These are phyloP conservation scores for Grifola frondosa DNA, from an alignment of 1,284 basidiomycete genomes.

Conservation along the genomic window DNA sequence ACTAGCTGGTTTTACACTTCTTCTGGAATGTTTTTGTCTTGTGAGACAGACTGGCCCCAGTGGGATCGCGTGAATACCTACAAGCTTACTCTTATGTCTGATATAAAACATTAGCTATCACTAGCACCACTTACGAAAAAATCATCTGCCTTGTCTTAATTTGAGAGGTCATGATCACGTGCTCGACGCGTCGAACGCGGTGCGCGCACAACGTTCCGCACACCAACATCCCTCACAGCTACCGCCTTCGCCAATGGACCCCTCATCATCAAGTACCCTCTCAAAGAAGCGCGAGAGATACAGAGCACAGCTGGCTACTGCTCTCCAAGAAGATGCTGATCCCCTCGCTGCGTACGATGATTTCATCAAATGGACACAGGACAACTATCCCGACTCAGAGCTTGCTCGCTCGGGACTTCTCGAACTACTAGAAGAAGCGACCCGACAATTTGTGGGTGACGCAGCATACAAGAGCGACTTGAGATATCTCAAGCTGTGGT, in stretches of 20 bases:
- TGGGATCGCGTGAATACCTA: too few relatives aligned
- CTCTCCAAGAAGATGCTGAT: constrained; percentile 63
- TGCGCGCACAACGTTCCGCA: constrained; percentile 10
- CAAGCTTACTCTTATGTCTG: too few relatives aligned
- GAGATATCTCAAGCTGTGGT: constrained; percentile 88
- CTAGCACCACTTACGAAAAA: too few relatives aligned
- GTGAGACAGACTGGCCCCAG: too few relatives aligned
- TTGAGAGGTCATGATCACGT: constrained; percentile 18
- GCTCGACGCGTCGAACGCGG: constrained; percentile 19
- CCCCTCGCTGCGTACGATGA: constrained; percentile 64
- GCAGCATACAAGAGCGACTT: constrained; percentile 81
- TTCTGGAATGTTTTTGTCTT: too few relatives aligned
- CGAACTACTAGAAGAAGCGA: constrained; percentile 73
- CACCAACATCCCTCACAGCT: constrained; percentile 1
- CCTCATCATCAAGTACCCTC: constrained; percentile 21
- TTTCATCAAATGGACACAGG: constrained; percentile 71
- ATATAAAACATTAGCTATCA: too few relatives aligned
- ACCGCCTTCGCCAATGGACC: constrained; percentile 13
- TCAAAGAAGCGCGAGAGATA: constrained; percentile 36
- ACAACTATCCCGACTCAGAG: constrained; percentile 46
- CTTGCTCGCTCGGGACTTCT: constrained; percentile 58
- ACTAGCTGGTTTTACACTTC: too few relatives aligned
- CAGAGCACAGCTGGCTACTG: constrained; percentile 34
- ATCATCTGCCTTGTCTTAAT: too few relatives aligned
- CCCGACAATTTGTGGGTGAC: constrained; percentile 78